A percentile compares a stretch with the other conserved stretches of the same genome.
Conservation (phyloP, 768 basidiomycete genomes). For the Leccinum subtestaceum region DNA sequence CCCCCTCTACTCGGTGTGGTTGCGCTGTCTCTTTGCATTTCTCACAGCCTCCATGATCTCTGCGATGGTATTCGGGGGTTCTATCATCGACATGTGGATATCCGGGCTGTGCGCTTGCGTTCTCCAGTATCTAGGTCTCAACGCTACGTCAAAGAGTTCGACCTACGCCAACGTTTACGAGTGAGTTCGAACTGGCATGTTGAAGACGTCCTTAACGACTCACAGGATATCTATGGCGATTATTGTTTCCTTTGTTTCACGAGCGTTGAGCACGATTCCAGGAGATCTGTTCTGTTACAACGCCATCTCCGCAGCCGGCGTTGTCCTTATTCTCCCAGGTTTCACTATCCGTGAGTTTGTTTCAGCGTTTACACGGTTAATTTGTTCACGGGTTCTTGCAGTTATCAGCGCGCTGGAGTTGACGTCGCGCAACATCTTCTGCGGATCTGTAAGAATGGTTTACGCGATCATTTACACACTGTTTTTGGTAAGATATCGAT, state of each 20-base stretch:
- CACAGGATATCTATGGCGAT: slow-evolving; percentile 80
- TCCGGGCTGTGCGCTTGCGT: slow-evolving; percentile 65
- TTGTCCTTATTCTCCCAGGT: slow-evolving; percentile 88
- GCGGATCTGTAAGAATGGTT: slow-evolving; percentile 79
- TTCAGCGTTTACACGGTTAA: slow-evolving; percentile 3
- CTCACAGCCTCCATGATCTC: slow-evolving; percentile 78
- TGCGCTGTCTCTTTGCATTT: slow-evolving; percentile 74
- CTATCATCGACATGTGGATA: slow-evolving; percentile 80
- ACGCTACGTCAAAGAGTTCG: slow-evolving; percentile 79
- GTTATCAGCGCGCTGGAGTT: slow-evolving; percentile 79
- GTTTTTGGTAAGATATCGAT: slow-evolving; percentile 52
- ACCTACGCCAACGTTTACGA: slow-evolving; percentile 97
- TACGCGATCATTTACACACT: slow-evolving; percentile 86
- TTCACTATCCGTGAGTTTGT: slow-evolving; percentile 69
- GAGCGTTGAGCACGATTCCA: slow-evolving; percentile 73
- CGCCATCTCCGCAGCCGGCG: slow-evolving; percentile 84
- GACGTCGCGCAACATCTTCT: slow-evolving; percentile 77
- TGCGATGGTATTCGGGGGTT: slow-evolving; percentile 78
- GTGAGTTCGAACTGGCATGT: slow-evolving; percentile 44
- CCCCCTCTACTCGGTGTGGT: slow-evolving; percentile 64
- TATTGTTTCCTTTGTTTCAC: slow-evolving; percentile 78
- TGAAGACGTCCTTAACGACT: neutral
- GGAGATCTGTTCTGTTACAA: slow-evolving; percentile 84
- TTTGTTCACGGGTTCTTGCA: slow-evolving; percentile 23
- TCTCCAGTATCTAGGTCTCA: slow-evolving; percentile 77